Base-by-base conservation (phyloP, 257 asterid species). In the Solanum piurae region DNA sequence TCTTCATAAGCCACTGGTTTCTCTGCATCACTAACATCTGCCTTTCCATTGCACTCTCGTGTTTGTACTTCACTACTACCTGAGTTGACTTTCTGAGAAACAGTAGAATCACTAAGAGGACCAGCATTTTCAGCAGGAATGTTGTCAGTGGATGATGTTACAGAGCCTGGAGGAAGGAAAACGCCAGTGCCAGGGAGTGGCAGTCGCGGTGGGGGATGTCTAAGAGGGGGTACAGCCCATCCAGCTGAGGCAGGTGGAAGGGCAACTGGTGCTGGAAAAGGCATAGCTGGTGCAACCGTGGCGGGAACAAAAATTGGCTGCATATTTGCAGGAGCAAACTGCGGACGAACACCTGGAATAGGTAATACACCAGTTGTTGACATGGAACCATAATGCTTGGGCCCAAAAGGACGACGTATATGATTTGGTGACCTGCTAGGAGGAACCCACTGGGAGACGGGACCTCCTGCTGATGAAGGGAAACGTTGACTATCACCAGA, bases 151-250 rank as follows among this genome's bases (percentile, higher is more conserved):
- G 86, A 40, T 18, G 86, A 20, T 40, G 87, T 38, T 60, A 90
- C 89, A n/a, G 98, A 90, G 18, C 93, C 92, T 46, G 98, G 88
- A 36, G 99, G 99, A 77, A 94, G 96, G 89, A 96, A 96, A 80
- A 96, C 99, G 37, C 99, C 98, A 0, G 99, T 95, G 88, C 99
- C 98, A n/a, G 97, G 97, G 86, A 92, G 91, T 0, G 93, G 96
- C 84, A 91, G 84, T 74, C 95, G 94, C 3, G 96, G 93, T 6
- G 93, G 91, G 58, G 94, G 90, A 83, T 94, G 95, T 88, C 95
- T 92, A 25, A 93, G 90, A 52, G 95, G 88, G 31, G 91, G 87
- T 6, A 91, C 88, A 23, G 93, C 68, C 95, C 98, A 93, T 77
- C 93, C 96, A 66, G 90, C 87, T 23, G 96, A 86, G 77, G 94